Conservation (phyloP, 2,329 filamentous ascomycete species). For the Penicillium sp. region DNA sequence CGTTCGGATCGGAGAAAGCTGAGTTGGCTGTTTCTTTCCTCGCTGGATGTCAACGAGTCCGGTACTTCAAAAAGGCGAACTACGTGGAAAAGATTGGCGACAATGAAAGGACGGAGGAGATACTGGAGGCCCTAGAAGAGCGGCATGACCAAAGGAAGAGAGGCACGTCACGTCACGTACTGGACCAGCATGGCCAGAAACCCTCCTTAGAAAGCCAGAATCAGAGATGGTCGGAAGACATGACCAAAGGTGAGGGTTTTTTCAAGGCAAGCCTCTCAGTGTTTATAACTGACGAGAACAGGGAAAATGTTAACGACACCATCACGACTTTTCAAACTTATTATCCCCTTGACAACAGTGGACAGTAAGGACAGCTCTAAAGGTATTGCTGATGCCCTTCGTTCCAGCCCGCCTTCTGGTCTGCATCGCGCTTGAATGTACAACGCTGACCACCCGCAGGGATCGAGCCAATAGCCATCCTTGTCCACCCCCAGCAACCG, state of each 20-base stretch:
- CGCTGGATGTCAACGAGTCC: slow-evolving; percentile 4
- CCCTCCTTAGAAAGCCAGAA: slow-evolving; percentile 2
- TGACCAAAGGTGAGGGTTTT: slow-evolving; percentile 63
- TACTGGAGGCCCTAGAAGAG: slow-evolving; percentile 42
- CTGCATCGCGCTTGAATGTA: not conserved
- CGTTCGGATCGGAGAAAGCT: not conserved
- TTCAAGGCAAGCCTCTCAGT: not conserved
- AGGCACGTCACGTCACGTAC: slow-evolving; percentile 32
- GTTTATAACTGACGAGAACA: slow-evolving; percentile 33
- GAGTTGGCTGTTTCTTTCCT: not conserved
- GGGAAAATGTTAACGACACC: slow-evolving; percentile 82
- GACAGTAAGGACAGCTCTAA: slow-evolving; percentile 65
- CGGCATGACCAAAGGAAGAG: slow-evolving; percentile 31
- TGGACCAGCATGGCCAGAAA: slow-evolving; percentile 32
- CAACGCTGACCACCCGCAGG: slow-evolving; percentile 39
- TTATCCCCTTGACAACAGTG: slow-evolving; percentile 71
- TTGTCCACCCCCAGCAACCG: slow-evolving; percentile 88
- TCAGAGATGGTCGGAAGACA: slow-evolving; percentile 42
- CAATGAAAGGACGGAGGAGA: slow-evolving; percentile 40
- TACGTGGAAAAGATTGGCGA: slow-evolving; percentile 22
- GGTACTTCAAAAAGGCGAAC: slow-evolving; percentile 22
- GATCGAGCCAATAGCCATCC: slow-evolving; percentile 81
- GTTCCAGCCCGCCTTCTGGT: too few relatives aligned
- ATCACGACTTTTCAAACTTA: slow-evolving; percentile 77
- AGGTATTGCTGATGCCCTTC: slow-evolving; percentile 34